Conservation (phyloP, 2,329 filamentous ascomycete genomes). For the Cercospora zeina region DNA sequence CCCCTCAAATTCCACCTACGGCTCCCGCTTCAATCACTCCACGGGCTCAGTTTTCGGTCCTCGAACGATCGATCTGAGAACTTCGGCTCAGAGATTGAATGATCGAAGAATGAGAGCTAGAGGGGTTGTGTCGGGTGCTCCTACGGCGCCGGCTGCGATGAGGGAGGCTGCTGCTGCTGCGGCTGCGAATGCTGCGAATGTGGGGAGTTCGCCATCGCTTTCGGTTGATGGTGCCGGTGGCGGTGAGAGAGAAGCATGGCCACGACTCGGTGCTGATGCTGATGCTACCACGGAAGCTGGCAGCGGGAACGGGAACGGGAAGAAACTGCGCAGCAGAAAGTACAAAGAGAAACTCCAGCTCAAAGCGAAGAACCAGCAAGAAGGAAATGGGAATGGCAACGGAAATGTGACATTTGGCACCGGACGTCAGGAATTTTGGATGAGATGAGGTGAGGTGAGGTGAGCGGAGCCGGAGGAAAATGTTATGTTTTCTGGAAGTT, state of each 20-base stretch:
- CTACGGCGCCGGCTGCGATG: background rate
- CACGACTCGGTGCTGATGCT: background rate
- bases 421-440: background rate
- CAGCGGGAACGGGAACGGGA: background rate
- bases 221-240: background rate
- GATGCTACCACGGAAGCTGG: background rate
- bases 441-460: background rate
- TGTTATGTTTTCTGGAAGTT: no score
- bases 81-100: background rate
- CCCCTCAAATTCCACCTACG: background rate
- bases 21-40: background rate
- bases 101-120: background rate
- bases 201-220: background rate
- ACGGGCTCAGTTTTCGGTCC: background rate
- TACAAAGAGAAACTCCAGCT: no score
- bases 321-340: background rate
- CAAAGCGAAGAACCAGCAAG: no score
- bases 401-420: background rate
- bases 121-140: background rate
- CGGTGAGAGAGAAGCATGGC: background rate
- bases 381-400: background rate
- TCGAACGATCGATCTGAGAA: background rate
- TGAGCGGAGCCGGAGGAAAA: no score
- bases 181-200: no score
- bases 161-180: background rate